Conservation (phyloP, 805 yeast genomes). For the Spathaspora arborariae region DNA sequence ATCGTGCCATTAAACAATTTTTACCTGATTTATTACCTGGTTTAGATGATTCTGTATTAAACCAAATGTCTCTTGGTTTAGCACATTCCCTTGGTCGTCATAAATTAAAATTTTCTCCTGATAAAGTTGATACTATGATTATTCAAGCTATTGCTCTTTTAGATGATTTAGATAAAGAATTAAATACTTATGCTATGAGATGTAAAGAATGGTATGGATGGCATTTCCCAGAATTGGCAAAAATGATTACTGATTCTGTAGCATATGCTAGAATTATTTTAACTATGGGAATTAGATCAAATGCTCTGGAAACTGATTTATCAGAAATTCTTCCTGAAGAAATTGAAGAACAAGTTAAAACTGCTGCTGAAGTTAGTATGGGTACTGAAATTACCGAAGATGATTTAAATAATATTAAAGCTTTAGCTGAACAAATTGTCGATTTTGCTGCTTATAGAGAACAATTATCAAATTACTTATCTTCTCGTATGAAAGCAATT, state of each 20-base stretch:
- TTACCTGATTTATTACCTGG: conserved; percentile 95
- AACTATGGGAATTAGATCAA: conserved; percentile 90
- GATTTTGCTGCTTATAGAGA: conserved; percentile 96
- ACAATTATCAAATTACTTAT: conserved; percentile 85
- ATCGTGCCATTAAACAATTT: conserved; percentile 92
- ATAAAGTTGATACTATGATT: conserved; percentile 98
- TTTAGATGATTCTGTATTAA: conserved; percentile 73
- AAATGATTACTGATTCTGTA: conserved; percentile 91
- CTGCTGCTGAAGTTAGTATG: conserved; percentile 98
- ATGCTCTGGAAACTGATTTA: conserved; percentile 85
- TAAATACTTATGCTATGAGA: conserved; percentile 98
- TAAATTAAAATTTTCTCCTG: conserved; percentile 95
- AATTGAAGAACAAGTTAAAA: conserved; percentile 60
- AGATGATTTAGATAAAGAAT: conserved; percentile 95
- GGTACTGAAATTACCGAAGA: conserved; percentile 96
- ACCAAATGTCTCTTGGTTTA: conserved; percentile 95
- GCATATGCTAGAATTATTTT: conserved; percentile 94
- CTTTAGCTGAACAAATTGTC: conserved; percentile 93
- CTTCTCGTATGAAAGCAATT: conserved; percentile 96
- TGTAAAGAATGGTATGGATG: conserved; percentile 99
- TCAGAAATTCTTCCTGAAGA: conserved; percentile 46
- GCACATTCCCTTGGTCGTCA: conserved; percentile 99
- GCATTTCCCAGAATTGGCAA: conserved; percentile 99
- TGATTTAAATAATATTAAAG: conserved; percentile 83
- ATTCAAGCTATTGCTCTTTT: conserved; percentile 97